Evolutionary conservation across 2,329 filamentous ascomycete genomes (phyloP), one percentile per base, ranked within the genome.

Genomic region (Penicillium expansum): DNA sequence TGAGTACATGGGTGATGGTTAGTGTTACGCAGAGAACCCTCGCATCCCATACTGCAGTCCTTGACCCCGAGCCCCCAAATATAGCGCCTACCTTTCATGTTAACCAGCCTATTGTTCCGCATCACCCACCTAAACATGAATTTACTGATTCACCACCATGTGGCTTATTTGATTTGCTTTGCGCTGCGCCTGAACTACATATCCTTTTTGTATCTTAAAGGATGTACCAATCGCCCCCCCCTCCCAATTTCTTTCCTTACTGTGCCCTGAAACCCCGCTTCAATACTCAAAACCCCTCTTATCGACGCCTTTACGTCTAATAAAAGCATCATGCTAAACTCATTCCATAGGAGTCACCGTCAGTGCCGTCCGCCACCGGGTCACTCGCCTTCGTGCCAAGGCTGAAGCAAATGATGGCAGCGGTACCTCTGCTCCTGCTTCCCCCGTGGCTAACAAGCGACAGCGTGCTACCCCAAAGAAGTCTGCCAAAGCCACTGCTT

Each of bases 291-390:
- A n/a, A 1, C 3, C 11, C 4, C 27, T 3, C 8, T 22, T 22
- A 13, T 6, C 2, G 4, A 1, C 3, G 10, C 3, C n/a, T 16
- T 16, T 3, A 8, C 8, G 4, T 13, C 13, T n/a, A 0, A n/a
- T 22, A n/a, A 1, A 24, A 14, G 1, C 2, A 35, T 14, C 5
- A 35, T 24, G 9, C 44, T 48, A 24, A 48, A 4, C 14, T 10
- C 24, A 9, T 24, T 0, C 9, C 24, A 33, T 35, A 48, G 44
- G 44, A 48, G 30, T 24, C 5, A 48, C 44, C 0, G 30, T 9
- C 18, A n/a, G 20, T 4, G 44, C 44, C 5, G 1, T 48, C 9
- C 30, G 44, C 6, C 30, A 48, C 30, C 44, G 44, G 5, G 3
- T 48, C 3, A 8, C 20, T n/a, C 44, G 44, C 5, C 44, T 48